Base-by-base conservation (phyloP, 495 filamentous ascomycete species). In the Tuber indicum region DNA sequence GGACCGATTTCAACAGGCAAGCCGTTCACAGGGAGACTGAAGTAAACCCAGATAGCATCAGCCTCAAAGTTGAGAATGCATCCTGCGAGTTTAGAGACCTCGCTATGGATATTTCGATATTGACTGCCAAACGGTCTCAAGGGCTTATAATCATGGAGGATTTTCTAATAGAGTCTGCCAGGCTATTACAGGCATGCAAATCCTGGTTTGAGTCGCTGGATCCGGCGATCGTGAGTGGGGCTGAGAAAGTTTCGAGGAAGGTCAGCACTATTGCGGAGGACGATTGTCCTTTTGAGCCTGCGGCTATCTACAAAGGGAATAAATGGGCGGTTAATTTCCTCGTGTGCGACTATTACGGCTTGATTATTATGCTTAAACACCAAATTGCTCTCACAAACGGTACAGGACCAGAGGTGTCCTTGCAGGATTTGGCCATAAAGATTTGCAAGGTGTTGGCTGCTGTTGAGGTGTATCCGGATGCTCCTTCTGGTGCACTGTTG, bases 281-380 rank as follows among this genome's bases (percentile, higher is more conserved):
- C 43, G 83, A 86, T 93, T 77, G 89, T 92, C 79, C 93, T 4
- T 93, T 92, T 79, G 85, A 89, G 26, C 89, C 90, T 0, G 90
- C 91, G 39, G 84, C 87, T 16, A 85, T 97, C 26, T 92, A 91
- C 83, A 85, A 86, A 21, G 92, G 90, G 3, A 88, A 89, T 1
- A 83, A 94, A 6, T 97, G 92, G 86, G 87, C 88, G 26, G 86
- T 89, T 72, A 98, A 97, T 75, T 89, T 91, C 75, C 84, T 91
- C n/a, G 87, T 88, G 76, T 87, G 93, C 74, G 93, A 97, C 81
- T 92, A 93, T 86, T 90, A 92, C 77, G 90, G 90, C 42, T 89
- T 95, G 21, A 87, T 91, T 14, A 85, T 95, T 71, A 93, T 96
- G 92, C 93, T 92, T 84, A 91, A 89, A 72, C 91, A 92, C 79